Evolutionary conservation across 2,329 filamentous ascomycete genomes (phyloP).

Genomic region (Arthrobotrys pseudoclavata): DNA sequence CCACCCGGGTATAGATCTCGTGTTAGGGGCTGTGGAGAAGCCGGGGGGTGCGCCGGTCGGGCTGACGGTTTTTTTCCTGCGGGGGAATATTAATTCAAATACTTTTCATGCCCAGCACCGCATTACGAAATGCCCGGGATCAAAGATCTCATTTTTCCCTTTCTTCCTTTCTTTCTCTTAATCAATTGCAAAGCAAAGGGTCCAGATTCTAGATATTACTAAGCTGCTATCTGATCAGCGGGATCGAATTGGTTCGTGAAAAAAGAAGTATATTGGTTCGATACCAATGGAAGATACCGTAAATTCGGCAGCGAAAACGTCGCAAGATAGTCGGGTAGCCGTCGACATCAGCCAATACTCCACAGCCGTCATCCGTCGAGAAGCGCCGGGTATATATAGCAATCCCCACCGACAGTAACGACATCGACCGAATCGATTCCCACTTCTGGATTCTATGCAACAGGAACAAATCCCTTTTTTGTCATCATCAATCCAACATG

Average conservation of each 20-base stretch:
- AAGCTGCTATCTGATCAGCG: constrained; percentile 1
- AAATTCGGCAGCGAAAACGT: neutral
- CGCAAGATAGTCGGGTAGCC: neutral
- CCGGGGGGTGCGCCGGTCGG: neutral
- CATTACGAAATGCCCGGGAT: constrained; percentile 46
- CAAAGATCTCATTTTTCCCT: constrained; percentile 13
- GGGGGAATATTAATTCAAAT: constrained; percentile 41
- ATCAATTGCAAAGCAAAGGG: neutral
- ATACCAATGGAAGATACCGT: neutral
- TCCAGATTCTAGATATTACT: constrained; percentile 2
- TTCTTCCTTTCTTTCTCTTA: neutral
- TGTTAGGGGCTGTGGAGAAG: neutral
- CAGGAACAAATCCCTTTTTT: neutral
- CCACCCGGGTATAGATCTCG: constrained; percentile 3
- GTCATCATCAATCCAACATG: constrained; percentile 27
- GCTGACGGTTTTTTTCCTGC: constrained; percentile 31
- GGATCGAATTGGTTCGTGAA: neutral
- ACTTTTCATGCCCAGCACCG: constrained; percentile 36
- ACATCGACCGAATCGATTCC: too few species aligned
- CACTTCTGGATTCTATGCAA: neutral
- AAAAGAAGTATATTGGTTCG: neutral
- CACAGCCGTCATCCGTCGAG: neutral
- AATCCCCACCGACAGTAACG: neutral
- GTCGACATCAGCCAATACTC: constrained; percentile 1
- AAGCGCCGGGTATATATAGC: constrained; percentile 32